Evolutionary conservation across 2,329 filamentous ascomycete genomes (phyloP).

Genomic region (Coniosporium tulheliwenetii): DNA sequence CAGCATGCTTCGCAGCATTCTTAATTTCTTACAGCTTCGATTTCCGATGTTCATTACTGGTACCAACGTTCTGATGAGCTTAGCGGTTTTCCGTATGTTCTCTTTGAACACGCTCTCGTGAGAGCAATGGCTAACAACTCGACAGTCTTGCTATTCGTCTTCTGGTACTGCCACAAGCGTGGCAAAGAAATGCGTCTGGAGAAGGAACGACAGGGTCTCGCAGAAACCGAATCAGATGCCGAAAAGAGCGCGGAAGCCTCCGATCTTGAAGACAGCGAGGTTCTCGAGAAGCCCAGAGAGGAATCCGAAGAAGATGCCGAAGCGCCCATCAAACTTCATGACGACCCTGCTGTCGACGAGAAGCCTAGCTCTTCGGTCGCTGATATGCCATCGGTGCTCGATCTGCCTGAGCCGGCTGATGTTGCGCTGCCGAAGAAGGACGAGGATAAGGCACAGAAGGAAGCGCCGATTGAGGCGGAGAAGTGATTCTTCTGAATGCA

Average conservation of each 20-base stretch:
- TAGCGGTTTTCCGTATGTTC: conserved; percentile 69
- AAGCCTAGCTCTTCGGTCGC: conserved; percentile 10
- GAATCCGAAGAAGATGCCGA: conserved; percentile 11
- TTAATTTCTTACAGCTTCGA: conserved; percentile 70
- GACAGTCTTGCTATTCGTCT: conserved; percentile 75
- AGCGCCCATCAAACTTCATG: conserved; percentile 8
- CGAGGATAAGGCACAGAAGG: neutral
- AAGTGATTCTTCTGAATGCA: no score
- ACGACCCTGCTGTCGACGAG: conserved; percentile 9
- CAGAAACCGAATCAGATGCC: neutral
- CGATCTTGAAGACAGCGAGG: conserved; percentile 11
- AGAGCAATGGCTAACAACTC: neutral
- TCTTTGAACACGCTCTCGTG: neutral
- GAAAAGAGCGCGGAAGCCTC: conserved; percentile 6
- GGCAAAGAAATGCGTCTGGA: conserved; percentile 65
- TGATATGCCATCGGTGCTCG: conserved; percentile 19
- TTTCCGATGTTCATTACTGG: conserved; percentile 78
- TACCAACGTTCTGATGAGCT: conserved; percentile 79
- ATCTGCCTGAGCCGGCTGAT: conserved; percentile 17
- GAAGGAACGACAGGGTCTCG: no score
- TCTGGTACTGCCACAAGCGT: conserved; percentile 98
- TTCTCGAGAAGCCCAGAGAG: conserved; percentile 5
- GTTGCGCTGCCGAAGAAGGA: conserved; percentile 6
- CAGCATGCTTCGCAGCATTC: conserved; percentile 73
- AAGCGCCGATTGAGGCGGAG: no score